phyloP scores from a whole-genome alignment of 1,139 yeast species.

The Pichia sp. region DNA sequence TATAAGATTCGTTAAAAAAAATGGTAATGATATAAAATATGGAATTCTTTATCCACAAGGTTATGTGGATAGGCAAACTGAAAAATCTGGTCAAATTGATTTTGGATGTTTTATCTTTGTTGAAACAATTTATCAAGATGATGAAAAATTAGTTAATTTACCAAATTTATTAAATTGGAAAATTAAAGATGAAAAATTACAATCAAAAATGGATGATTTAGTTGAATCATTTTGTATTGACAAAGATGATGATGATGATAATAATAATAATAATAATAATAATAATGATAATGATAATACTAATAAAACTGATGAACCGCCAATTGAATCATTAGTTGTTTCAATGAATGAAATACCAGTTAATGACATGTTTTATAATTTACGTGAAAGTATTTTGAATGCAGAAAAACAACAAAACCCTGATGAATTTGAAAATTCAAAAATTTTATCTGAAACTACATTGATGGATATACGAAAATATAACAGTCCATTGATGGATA shows the following conservation, averaged over 20 bases:
- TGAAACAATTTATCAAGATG: conserved; percentile 74
- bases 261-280: too few species aligned
- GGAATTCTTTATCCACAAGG: conserved; percentile 49
- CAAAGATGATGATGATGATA: conserved; percentile 4
- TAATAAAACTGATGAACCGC: neutral
- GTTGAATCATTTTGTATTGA: conserved; percentile 36
- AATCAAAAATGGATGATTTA: conserved; percentile 35
- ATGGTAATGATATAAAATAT: conserved; percentile 45
- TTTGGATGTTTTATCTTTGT: conserved; percentile 34
- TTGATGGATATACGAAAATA: neutral
- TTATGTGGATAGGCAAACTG: conserved; percentile 8
- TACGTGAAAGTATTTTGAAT: conserved; percentile 2
- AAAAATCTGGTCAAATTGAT: conserved; percentile 5
- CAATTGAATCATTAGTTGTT: conserved; percentile 2
- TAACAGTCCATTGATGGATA: conserved; percentile 8
- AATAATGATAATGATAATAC: too few species aligned
- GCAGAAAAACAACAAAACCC: neutral
- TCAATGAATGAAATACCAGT: conserved; percentile 8
- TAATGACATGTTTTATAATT: conserved; percentile 8
- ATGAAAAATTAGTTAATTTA: conserved; percentile 59
- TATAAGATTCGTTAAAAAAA: conserved; percentile 54
- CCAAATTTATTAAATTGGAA: conserved; percentile 41
- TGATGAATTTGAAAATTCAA: neutral
- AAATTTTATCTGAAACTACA: conserved; percentile 1
- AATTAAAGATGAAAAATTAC: conserved; percentile 29